Evolutionary conservation across 2,329 filamentous ascomycete species (phyloP).

Genomic region (Fusarium ramigenum): DNA sequence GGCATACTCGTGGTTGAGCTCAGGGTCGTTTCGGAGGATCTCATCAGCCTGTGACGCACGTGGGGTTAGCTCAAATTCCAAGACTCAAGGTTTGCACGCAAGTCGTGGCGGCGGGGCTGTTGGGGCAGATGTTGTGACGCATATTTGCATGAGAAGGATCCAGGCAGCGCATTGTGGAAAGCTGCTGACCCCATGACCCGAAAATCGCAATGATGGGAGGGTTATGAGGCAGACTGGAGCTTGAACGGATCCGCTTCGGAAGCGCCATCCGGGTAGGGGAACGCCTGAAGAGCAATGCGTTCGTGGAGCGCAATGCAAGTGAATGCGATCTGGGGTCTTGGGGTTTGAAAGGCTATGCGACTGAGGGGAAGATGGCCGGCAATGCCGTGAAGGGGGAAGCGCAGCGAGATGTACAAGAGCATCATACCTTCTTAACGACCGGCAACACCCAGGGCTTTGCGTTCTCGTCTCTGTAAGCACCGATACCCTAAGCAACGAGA

Average conservation of each 20-base stretch:
- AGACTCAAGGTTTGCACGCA: conserved; percentile 9
- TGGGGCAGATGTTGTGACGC: conserved; percentile 28
- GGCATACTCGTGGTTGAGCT: conserved; percentile 97
- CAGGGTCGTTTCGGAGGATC: conserved; percentile 85
- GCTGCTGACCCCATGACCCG: conserved; percentile 31
- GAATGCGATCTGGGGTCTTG: conserved; percentile 4
- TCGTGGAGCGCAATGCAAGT: conserved; percentile 9
- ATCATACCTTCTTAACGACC: conserved; percentile 88
- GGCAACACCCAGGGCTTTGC: conserved; percentile 98
- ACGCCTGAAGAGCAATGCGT: conserved; percentile 5
- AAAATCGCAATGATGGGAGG: conserved; percentile 25
- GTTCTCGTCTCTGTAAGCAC: conserved; percentile 93
- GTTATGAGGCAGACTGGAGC: conserved; percentile 6
- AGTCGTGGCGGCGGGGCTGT: conserved; percentile 19
- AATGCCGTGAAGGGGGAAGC: conserved; percentile 7
- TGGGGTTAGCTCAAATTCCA: conserved; percentile 36
- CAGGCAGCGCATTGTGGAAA: conserved; percentile 24
- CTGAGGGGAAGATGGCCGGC: neutral
- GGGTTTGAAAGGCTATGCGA: conserved; percentile 12
- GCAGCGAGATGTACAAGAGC: conserved; percentile 3
- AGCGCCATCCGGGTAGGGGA: neutral
- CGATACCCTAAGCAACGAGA: conserved; percentile 67
- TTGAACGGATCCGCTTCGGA: conserved; percentile 18
- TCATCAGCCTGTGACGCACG: conserved; percentile 78
- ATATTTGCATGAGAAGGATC: conserved; percentile 21